Evolutionary conservation across 768 basidiomycete genomes (phyloP).

Genomic region (Saitozyma sp.): DNA sequence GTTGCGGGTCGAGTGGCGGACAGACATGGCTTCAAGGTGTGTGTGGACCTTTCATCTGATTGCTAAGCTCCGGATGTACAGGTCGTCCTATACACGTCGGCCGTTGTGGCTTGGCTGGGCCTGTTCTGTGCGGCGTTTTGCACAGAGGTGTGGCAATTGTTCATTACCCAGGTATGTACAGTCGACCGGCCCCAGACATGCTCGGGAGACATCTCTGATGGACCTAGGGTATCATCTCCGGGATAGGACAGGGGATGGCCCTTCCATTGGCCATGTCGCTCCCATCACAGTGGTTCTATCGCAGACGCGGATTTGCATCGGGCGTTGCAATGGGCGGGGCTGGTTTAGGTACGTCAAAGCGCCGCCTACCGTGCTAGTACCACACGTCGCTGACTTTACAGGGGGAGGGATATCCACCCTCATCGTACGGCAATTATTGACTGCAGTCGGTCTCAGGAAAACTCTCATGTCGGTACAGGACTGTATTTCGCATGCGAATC

Average conservation of each 20-base stretch:
- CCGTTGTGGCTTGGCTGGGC: slow-evolving; percentile 21
- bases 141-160: slow-evolving; percentile 30
- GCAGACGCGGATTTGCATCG: slow-evolving; percentile 36
- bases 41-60: not conserved
- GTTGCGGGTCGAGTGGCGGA: slow-evolving; percentile 31
- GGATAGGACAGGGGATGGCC: slow-evolving; percentile 29
- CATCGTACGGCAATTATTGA: slow-evolving; percentile 32
- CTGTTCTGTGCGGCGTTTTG: slow-evolving; percentile 23
- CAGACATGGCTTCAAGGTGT: slow-evolving; percentile 34
- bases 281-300: slow-evolving; percentile 47
- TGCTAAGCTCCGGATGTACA: not conserved
- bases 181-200: not conserved
- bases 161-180: slow-evolving; percentile 26
- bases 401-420: slow-evolving; percentile 33
- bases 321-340: slow-evolving; percentile 43
- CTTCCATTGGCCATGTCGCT: slow-evolving; percentile 46
- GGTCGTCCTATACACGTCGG: slow-evolving; percentile 23
- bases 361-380: too few relatives aligned
- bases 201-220: too few relatives aligned
- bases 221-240: slow-evolving; percentile 25
- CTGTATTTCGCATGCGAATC: not conserved
- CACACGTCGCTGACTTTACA: too few relatives aligned
- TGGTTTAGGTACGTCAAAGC: slow-evolving; percentile 34
- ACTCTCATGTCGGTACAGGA: slow-evolving; percentile 31
- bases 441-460: slow-evolving; percentile 32